Evolutionary conservation across 169 alveolate genomes (phyloP), one percentile per base, ranked within the genome.

Genomic region (Plasmodium billcollinsi): DNA sequence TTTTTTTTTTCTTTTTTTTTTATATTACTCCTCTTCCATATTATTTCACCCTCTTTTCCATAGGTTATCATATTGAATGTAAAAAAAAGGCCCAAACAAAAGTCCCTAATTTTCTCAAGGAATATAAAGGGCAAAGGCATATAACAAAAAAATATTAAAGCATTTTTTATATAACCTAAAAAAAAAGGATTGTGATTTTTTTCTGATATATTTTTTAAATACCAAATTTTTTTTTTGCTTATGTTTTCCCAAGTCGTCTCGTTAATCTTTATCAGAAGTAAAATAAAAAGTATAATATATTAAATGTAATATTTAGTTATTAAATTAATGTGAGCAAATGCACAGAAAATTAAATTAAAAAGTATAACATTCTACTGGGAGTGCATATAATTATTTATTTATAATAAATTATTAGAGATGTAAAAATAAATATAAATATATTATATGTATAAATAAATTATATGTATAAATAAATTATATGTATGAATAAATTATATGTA

Each of bases 171-270:
- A 26, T 76, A 76, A 15, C 89, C 59, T 45, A 76, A 56, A 15
- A 76, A 76, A 59, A 58, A 59, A 21, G 70, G 39, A 50, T 45
- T 59, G 24, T 56, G 18, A 12, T 21, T 11, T 18, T 66, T 50
- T 47, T 71, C 39, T 8, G 52, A 20, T 21, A 21, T 3, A 45
- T 52, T 26, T 43, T 76, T 29, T n/a, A 26, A 26, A 6, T 65
- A 45, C n/a, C 72, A 24, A 8, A 69, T 65, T 14, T 56, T 76
- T 12, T n/a, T 49, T 39, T 29, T 54, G n/a, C 26, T 5, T n/a
- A 54, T 15, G 45, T 76, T 76, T 66, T 76, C 89, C 70, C 66
- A 69, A 2, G 89, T 76, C n/a, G 89, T 76, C 47, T 76, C 89
- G 56, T 76, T 76, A 3, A 76, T 65, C 89, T 76, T 33, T 33